Evolutionary conservation across 768 basidiomycete genomes (phyloP).

Genomic region (Amanita inopinata): DNA sequence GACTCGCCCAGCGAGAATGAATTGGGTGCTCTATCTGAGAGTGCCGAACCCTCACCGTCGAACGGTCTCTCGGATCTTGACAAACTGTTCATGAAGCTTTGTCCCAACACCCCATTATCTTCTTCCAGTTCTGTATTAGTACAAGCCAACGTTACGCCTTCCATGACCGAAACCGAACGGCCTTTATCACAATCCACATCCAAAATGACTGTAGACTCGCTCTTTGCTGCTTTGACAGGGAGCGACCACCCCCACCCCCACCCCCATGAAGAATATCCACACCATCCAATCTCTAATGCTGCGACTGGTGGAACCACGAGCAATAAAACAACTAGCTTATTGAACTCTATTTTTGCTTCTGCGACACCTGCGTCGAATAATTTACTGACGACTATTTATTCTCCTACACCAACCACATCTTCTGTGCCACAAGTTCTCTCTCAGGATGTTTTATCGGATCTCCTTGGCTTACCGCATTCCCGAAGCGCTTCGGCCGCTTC

Average conservation of each 20-base stretch:
- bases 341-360: conserved; percentile 70
- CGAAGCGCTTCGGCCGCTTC: conserved; percentile 33
- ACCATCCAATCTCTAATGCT: conserved; percentile 11
- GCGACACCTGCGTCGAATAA: conserved; percentile 22
- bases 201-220: conserved; percentile 34
- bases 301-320: conserved; percentile 16
- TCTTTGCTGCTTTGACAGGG: conserved; percentile 32
- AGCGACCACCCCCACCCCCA: conserved; percentile 17
- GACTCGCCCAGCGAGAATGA: conserved; percentile 8
- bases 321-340: conserved; percentile 37
- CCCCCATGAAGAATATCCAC: conserved; percentile 11
- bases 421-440: conserved; percentile 57
- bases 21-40: background rate
- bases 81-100: conserved; percentile 37
- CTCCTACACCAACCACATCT: conserved; percentile 45
- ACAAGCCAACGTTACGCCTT: background rate
- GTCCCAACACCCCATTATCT: conserved; percentile 16
- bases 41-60: conserved; percentile 10
- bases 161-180: conserved; percentile 13
- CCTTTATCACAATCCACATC: conserved; percentile 24
- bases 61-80: conserved; percentile 33
- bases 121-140: conserved; percentile 5
- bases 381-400: conserved; percentile 30
- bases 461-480: conserved; percentile 46
- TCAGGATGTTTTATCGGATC: conserved; percentile 56